Base-by-base conservation (phyloP, 306 rosid genomes). In the Comarum palustre region DNA sequence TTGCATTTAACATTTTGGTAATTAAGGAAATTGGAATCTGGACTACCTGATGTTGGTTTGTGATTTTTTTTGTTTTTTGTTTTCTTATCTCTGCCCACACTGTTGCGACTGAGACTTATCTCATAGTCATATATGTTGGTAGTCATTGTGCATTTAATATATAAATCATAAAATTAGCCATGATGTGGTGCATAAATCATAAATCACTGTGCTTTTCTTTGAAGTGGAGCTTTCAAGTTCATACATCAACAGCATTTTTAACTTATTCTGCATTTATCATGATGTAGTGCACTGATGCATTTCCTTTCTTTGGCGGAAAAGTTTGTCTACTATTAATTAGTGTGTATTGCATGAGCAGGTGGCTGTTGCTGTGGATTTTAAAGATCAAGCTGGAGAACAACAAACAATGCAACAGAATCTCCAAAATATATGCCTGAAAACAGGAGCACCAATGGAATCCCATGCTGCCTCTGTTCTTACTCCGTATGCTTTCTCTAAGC, bases 351-450 rank as follows among this genome's bases (percentile, higher is more conserved):
- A 45, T 75, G 52, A 73, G 76, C 90, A 93, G 97, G 94, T 87
- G 66, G 98, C 96, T 62, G 96, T 87, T 80, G 96, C 93, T 65
- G 90, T 93, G 64, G 98, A 93, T 89, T 93, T 90, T 68, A 93
- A 85, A 86, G 98, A 93, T 82, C 98, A 93, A 82, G 89, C 97
- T 50, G 98, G 97, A 74, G 98, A 93, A 77, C 96, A 93, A 73
- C 96, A 93, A 86, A 90, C 93, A 76, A 93, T 93, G 98, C 98
- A 93, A 82, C 98, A 93, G 83, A 93, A 89, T 89, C 96, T 93
- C 71, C 98, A 93, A 79, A 93, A 93, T 80, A 90, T 93, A 66
- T 85, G 90, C 84, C 88, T 90, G 74, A 93, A 93, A 87, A 93
- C 98, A 58, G 98, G 98, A 74, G 98, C 98, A 22, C 98, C 98